Evolutionary conservation across 2,329 filamentous ascomycete genomes (phyloP).

Genomic region (Spiromastix sp.): DNA sequence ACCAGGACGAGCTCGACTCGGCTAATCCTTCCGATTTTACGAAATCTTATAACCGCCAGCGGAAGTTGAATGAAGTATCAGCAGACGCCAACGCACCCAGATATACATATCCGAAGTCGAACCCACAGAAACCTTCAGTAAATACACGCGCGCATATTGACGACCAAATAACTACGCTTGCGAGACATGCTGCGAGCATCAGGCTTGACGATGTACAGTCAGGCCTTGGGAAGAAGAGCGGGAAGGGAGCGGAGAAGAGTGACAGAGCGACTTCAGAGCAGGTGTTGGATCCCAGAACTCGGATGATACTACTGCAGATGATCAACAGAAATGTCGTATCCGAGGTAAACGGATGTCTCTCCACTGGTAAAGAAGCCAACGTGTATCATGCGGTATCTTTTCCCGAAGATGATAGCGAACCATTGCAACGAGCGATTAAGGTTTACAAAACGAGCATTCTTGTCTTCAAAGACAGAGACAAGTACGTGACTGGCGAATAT

Average conservation of each 20-base stretch:
- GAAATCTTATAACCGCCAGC: constrained; percentile 81
- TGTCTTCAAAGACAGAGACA: constrained; percentile 94
- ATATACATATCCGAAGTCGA: constrained; percentile 56
- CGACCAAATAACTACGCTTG: constrained; percentile 77
- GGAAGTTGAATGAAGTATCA: constrained; percentile 49
- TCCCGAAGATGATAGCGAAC: constrained; percentile 41
- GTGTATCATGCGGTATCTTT: constrained; percentile 80
- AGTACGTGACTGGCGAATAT: constrained; percentile 91
- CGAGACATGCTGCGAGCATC: constrained; percentile 77
- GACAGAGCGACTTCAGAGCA: constrained; percentile 92
- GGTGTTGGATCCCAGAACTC: constrained; percentile 84
- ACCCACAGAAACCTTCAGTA: constrained; percentile 65
- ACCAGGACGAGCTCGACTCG: constrained; percentile 46
- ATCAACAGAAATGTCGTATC: constrained; percentile 84
- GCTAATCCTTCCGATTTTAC: constrained; percentile 59
- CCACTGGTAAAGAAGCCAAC: constrained; percentile 96
- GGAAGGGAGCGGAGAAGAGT: constrained; percentile 57
- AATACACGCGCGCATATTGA: constrained; percentile 74
- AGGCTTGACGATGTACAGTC: constrained; percentile 56
- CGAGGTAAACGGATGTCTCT: constrained; percentile 89
- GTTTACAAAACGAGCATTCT: constrained; percentile 98
- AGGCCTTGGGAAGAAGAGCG: constrained; percentile 40
- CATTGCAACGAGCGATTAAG: constrained; percentile 79
- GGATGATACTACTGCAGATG: constrained; percentile 92
- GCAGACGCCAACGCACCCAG: constrained; percentile 40